Evolutionary conservation across 2,329 filamentous ascomycete genomes (phyloP).

Genomic region (Ramichloridium luteum): DNA sequence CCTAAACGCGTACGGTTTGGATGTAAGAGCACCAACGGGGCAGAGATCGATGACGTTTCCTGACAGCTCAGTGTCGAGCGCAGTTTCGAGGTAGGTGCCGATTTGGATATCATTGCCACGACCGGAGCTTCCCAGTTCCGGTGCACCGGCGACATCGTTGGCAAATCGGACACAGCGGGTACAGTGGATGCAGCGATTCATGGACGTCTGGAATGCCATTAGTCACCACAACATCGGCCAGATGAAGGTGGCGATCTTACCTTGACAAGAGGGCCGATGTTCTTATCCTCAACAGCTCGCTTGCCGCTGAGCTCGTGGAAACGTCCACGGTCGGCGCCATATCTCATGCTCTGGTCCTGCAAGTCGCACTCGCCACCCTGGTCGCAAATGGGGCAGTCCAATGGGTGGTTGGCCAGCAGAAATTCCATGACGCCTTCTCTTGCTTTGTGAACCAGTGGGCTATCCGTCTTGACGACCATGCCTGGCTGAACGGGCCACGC

Average conservation of each 20-base stretch:
- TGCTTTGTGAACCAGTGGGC: slow-evolving; percentile 90
- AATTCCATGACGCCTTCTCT: slow-evolving; percentile 99
- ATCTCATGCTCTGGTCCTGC: slow-evolving; percentile 98
- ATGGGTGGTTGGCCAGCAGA: slow-evolving; percentile 84
- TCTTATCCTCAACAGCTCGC: slow-evolving; percentile 97
- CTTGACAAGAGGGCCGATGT: slow-evolving; percentile 94
- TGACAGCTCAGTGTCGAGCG: slow-evolving; percentile 86
- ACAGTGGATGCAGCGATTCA: slow-evolving; percentile 99
- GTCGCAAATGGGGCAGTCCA: slow-evolving; percentile 96
- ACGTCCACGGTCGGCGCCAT: slow-evolving; percentile 86
- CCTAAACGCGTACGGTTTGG: slow-evolving; percentile 95
- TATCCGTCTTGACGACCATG: slow-evolving; percentile 99
- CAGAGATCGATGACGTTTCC: slow-evolving; percentile 97
- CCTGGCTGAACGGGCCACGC: slow-evolving; percentile 97
- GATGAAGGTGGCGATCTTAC: slow-evolving; percentile 24
- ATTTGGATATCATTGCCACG: slow-evolving; percentile 97
- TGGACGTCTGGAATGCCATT: slow-evolving; percentile 58
- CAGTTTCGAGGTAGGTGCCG: slow-evolving; percentile 91
- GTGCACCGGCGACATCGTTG: slow-evolving; percentile 91
- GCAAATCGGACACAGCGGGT: slow-evolving; percentile 95
- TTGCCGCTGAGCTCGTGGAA: slow-evolving; percentile 96
- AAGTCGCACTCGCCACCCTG: slow-evolving; percentile 98
- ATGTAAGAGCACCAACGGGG: slow-evolving; percentile 89
- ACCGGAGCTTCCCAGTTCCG: slow-evolving; percentile 85
- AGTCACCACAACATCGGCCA: background rate